Evolutionary conservation across 164 flowering plant species (phyloP), one percentile per base, ranked within the genome.

Genomic region (Aristolochia contorta): DNA sequence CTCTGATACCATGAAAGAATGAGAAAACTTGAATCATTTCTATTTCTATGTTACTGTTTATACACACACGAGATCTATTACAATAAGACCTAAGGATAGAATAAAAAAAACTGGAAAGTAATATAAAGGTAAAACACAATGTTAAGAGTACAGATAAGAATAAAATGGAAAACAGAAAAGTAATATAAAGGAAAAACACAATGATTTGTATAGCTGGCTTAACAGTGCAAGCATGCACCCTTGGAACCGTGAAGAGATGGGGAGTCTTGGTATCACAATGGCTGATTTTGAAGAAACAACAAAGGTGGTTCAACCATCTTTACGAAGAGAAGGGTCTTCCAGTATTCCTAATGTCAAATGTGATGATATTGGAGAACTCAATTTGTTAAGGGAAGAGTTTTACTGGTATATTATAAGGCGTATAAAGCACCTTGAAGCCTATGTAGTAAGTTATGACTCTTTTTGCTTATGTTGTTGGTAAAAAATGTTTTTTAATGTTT

Each of bases 301-400:
- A 47, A 83, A 82, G 74, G 37, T 74, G 73, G 86, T 90, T 63
- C 99, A 93, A 68, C 97, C 97, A 23, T 87, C 97, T 50, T 75
- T 79, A 18, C 79, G 75, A 70, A 86, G 98, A 72, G 98, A 93
- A 80, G 98, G 98, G 33, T 89, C 90, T 73, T 84, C 97, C 47
- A 25, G 79, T 12, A 80, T 88, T 63, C 98, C 97, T 47, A 76
- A 81, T 75, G 89, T 87, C 18, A 90, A 74, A 63, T 93, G 98
- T 97, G 94, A 86, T 56, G 96, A 89, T 75, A 90, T 93, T 75
- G 98, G 96, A 45, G 98, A 96, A 41, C 87, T 93, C 64, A 79
- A 79, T 62, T 54, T 24, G 24, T 67, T 93, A 54, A 81, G 97
- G 71, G 62, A 69, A 63, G 90, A 78, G 63, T 85, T 90, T 75